Evolutionary conservation across 192 early-diverging fungal species (phyloP).

Genomic region (Coemansia sp.): DNA sequence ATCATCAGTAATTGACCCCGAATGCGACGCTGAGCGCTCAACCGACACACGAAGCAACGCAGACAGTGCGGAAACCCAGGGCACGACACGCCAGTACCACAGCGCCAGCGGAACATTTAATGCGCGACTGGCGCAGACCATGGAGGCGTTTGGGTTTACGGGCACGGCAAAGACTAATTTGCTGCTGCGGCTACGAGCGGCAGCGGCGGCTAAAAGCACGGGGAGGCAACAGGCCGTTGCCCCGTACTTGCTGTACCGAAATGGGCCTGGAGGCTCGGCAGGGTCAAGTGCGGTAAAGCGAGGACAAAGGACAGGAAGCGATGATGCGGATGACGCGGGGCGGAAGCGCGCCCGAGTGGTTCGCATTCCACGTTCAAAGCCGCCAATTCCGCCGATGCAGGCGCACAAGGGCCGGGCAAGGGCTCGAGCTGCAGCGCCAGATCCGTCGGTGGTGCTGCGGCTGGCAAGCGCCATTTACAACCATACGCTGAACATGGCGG

Average conservation of each 20-base stretch:
- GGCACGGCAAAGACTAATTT: constrained; percentile 45
- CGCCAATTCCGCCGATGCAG: neutral
- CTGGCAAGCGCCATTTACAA: constrained; percentile 54
- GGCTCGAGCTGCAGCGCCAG: constrained; percentile 10
- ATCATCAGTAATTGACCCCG: constrained; percentile 4
- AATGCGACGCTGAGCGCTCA: constrained; percentile 2
- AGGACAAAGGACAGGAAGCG: neutral
- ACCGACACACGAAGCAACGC: neutral
- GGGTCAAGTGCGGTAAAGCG: neutral
- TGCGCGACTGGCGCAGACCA: constrained; percentile 49
- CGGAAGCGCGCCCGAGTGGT: constrained; percentile 46
- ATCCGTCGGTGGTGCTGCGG: constrained; percentile 43
- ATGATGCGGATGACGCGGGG: constrained; percentile 9
- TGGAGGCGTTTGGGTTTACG: constrained; percentile 53
- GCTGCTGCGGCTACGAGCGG: constrained; percentile 47
- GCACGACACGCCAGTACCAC: constrained; percentile 15
- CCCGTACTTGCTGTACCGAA: constrained; percentile 44
- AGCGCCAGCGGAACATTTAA: constrained; percentile 33
- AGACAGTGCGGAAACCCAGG: neutral
- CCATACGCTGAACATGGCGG: constrained; percentile 45
- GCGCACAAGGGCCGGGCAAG: constrained; percentile 12
- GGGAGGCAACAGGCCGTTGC: constrained; percentile 48
- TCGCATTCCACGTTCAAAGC: constrained; percentile 36
- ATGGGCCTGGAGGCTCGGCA: neutral
- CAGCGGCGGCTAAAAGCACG: constrained; percentile 48